A percentile compares a stretch with the other conserved stretches of the same genome.
Evolutionary conservation across 2,329 filamentous ascomycete genomes (phyloP).

Genomic region (Trichoderma aggressivum): DNA sequence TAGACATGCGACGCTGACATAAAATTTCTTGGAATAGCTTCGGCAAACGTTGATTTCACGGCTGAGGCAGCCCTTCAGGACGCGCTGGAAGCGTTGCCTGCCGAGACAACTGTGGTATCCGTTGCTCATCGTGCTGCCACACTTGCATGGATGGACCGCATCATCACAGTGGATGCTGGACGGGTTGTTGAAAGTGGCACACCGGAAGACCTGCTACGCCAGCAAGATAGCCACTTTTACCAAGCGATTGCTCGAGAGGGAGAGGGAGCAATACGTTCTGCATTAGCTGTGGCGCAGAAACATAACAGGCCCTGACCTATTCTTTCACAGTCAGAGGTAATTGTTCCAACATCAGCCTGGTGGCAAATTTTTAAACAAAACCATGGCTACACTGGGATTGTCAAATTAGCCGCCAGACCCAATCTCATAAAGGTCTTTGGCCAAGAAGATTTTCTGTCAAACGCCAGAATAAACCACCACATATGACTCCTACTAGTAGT

Average conservation of each 20-base stretch:
- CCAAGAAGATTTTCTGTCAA: background rate
- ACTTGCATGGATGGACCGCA: background rate
- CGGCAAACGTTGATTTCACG: background rate
- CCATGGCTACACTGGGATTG: background rate
- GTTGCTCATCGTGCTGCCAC: background rate
- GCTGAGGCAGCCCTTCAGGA: background rate
- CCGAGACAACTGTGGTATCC: background rate
- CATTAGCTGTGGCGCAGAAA: background rate
- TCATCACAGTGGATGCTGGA: background rate
- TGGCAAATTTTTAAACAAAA: background rate
- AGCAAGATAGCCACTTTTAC: background rate
- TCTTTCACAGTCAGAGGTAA: background rate
- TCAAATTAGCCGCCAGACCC: background rate
- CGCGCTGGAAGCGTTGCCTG: background rate
- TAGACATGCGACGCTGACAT: background rate
- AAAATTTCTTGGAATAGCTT: background rate
- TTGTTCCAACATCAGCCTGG: background rate
- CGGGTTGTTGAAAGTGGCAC: background rate
- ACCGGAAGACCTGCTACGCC: background rate
- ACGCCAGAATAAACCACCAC: background rate
- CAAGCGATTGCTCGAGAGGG: background rate
- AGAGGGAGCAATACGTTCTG: background rate
- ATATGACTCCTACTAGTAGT: background rate
- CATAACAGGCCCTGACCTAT: background rate
- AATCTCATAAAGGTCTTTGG: background rate